These are phyloP conservation scores for Cucumis melo DNA, from an alignment of 306 rosid genomes.

Conservation along the genomic window DNA sequence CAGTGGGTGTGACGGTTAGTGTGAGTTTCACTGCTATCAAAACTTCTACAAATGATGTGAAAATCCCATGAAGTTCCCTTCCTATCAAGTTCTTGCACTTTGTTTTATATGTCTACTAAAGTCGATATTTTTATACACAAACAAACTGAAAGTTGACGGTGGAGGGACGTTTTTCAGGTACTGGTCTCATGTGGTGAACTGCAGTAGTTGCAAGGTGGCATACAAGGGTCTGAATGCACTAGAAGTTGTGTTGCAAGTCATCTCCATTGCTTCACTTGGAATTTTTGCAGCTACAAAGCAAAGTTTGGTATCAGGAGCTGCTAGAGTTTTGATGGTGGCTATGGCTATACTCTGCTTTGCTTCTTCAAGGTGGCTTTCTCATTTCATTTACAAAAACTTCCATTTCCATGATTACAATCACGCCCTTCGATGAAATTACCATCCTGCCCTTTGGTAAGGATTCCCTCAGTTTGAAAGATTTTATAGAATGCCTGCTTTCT, in stretches of 20 bases:
- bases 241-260: constrained; percentile 51
- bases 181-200: constrained; percentile 74
- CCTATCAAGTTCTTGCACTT: background rate
- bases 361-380: constrained; percentile 60
- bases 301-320: constrained; percentile 20
- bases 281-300: constrained; percentile 53
- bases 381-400: constrained; percentile 62
- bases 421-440: constrained; percentile 24
- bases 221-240: constrained; percentile 50
- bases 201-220: constrained; percentile 63
- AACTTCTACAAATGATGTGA: background rate
- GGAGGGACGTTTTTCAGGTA: constrained; percentile 36
- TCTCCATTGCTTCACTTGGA: constrained; percentile 52
- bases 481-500: background rate
- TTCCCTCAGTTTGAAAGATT: background rate
- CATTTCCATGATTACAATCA: constrained; percentile 73
- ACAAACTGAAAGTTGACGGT: background rate
- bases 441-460: background rate
- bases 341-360: constrained; percentile 51
- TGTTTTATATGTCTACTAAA: background rate
- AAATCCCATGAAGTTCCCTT: background rate
- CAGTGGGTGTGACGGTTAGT: no score
- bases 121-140: background rate
- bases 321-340: constrained; percentile 35
- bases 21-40: background rate